These are phyloP conservation scores for Colletotrichum camelliae DNA, from an alignment of 2,329 filamentous ascomycete species.

Conservation along the genomic window DNA sequence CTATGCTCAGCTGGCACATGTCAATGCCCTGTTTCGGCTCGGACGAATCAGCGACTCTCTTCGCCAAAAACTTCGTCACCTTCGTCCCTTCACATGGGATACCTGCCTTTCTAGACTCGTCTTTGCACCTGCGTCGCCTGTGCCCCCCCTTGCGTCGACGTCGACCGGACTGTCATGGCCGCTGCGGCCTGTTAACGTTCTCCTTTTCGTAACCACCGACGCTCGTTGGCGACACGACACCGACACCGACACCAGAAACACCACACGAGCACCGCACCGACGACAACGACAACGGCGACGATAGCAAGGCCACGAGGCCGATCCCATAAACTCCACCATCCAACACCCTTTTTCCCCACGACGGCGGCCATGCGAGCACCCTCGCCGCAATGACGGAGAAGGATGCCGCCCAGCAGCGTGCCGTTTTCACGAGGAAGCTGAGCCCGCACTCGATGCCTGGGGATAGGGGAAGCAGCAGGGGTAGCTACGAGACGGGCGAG, in stretches of 20 bases:
- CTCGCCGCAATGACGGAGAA: slow-evolving; percentile 25
- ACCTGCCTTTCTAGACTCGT: neutral
- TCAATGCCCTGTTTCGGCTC: slow-evolving; percentile 22
- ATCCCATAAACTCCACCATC: neutral
- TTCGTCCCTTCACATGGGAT: slow-evolving; percentile 18
- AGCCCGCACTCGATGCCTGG: slow-evolving; percentile 14
- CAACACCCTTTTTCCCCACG: neutral
- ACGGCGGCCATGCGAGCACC: slow-evolving; percentile 24
- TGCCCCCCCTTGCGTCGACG: slow-evolving; percentile 14
- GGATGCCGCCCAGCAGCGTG: slow-evolving; percentile 19
- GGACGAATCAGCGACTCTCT: slow-evolving; percentile 17
- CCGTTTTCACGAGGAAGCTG: slow-evolving; percentile 9
- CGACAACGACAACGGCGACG: neutral
- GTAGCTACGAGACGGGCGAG: slow-evolving; percentile 49
- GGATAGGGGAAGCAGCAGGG: slow-evolving; percentile 38
- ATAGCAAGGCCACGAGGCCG: neutral
- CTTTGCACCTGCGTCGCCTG: neutral
- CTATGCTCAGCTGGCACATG: slow-evolving; percentile 18
- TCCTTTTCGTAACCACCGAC: neutral
- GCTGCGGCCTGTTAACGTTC: slow-evolving; percentile 2
- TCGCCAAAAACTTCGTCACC: slow-evolving; percentile 17
- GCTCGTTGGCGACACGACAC: neutral
- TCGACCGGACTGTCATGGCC: slow-evolving; percentile 4
- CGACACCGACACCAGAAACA: neutral
- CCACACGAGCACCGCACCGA: neutral